Evolutionary conservation across 1,284 basidiomycete species (phyloP).

Genomic region (Naganishia cerealis): DNA sequence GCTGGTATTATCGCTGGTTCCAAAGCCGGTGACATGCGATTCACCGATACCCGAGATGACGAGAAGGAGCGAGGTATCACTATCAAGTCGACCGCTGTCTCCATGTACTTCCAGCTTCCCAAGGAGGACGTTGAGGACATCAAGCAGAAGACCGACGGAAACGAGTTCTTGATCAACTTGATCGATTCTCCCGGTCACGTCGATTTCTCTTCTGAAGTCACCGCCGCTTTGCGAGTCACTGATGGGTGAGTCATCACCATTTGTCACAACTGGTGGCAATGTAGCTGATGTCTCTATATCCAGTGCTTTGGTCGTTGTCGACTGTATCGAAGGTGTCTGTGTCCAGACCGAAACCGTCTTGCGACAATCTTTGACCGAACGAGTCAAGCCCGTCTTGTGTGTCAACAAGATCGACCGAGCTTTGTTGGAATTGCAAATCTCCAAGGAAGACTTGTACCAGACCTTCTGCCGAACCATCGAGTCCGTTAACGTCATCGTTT

Average conservation of each 20-base stretch:
- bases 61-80: constrained; percentile 99
- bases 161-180: constrained; percentile 99
- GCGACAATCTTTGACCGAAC: constrained; percentile 94
- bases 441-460: constrained; percentile 96
- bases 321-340: constrained; percentile 99
- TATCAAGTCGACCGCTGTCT: constrained; percentile 99
- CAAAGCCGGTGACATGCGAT: constrained; percentile 96
- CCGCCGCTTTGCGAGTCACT: constrained; percentile 98
- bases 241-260: constrained; percentile 63
- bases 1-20: constrained; percentile 96
- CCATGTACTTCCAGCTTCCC: constrained; percentile 97
- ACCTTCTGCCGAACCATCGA: constrained; percentile 97
- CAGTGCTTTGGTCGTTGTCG: constrained; percentile 93
- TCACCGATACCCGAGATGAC: constrained; percentile 90
- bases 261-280: constrained; percentile 1
- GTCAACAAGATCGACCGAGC: constrained; percentile 99
- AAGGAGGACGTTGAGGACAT: constrained; percentile 83
- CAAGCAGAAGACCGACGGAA: constrained; percentile 90
- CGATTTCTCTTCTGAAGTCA: constrained; percentile 99
- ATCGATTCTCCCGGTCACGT: constrained; percentile 99
- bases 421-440: constrained; percentile 94
- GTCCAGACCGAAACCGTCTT: constrained; percentile 99
- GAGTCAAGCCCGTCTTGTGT: constrained; percentile 99
- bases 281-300: constrained; percentile 39
- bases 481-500: constrained; percentile 97